Evolutionary conservation across 2,329 filamentous ascomycete species (phyloP).

Genomic region (Aspergillus sp.): DNA sequence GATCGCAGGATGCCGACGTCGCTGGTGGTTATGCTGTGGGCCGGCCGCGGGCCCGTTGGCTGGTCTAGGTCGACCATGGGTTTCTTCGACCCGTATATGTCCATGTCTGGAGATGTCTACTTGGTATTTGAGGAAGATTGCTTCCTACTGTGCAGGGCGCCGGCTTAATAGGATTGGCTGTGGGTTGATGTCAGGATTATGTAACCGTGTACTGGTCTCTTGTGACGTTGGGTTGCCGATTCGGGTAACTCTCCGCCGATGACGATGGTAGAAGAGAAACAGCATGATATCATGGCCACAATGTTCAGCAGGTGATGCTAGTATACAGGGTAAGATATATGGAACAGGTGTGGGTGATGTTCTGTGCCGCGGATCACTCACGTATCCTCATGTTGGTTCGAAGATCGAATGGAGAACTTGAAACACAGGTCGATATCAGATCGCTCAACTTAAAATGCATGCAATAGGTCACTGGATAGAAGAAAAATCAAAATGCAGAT

Average conservation of each 20-base stretch:
- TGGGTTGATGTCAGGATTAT: constrained; percentile 22
- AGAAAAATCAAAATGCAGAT: constrained; percentile 20
- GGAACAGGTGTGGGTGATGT: too few relatives aligned
- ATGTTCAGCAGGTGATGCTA: too few relatives aligned
- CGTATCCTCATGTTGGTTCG: too few relatives aligned
- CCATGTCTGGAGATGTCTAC: constrained; percentile 1
- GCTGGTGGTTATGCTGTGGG: constrained; percentile 8
- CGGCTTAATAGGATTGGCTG: neutral
- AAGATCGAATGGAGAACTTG: too few relatives aligned
- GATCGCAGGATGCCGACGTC: constrained; percentile 54
- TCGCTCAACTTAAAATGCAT: neutral
- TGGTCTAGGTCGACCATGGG: constrained; percentile 12
- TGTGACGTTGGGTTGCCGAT: neutral
- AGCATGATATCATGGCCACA: neutral
- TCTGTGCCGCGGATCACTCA: too few relatives aligned
- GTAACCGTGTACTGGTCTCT: constrained; percentile 7
- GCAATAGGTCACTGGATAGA: neutral
- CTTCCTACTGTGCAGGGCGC: neutral
- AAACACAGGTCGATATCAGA: neutral
- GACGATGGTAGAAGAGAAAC: neutral
- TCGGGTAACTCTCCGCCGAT: neutral
- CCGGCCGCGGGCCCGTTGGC: neutral
- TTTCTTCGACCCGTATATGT: constrained; percentile 10
- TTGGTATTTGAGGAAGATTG: neutral
- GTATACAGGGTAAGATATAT: too few relatives aligned